Evolutionary conservation across 352 stramenopile species (phyloP), one percentile per base, ranked within the genome.

Genomic region (Pythium aquatile): DNA sequence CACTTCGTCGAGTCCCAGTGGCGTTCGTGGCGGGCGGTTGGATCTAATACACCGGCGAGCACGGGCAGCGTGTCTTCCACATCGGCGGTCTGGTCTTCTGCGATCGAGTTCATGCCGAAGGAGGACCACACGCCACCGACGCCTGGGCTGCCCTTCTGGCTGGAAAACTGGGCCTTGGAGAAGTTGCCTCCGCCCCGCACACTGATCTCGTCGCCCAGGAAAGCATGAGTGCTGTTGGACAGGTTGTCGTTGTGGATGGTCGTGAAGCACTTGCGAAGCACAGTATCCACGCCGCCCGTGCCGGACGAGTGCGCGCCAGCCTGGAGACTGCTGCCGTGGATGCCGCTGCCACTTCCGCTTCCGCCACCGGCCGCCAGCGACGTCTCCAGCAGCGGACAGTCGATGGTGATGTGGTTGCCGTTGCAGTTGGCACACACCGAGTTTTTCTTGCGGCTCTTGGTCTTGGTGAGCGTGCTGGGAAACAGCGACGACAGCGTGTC

Each of bases 181-280:
- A 88, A 87, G 26, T 87, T 76, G 9, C 64, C 72, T 11, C 77
- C 82, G 35, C 84, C 86, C 8, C 81, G 83, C 30, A 94, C 84
- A 69, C 84, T 93, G n/a, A 90, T 84, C 78, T 94, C 86, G 46
- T 94, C 86, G 8, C 86, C 86, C 55, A 94, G 40, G 68, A 93
- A 94, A 6, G 86, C 83, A 53, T 92, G 84, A 5, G 86, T 92
- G 62, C 84, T 93, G 71, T 94, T 94, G 17, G 80, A 79, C 51
- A 89, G 72, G 56, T 91, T 91, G 68, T 90, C 83, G 60, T 94
- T 94, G 70, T 94, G 86, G 44, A 93, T 87, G 8, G 83, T 93
- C 35, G 86, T 94, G 60, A 90, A 94, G 65, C 81, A 91, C 63
- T 93, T 94, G 49, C 86, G 83, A n/a, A 94, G 71, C 52, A 89